These are phyloP conservation scores for Claviceps spartinae DNA, from an alignment of 2,329 filamentous ascomycete genomes.

Conservation along the genomic window DNA sequence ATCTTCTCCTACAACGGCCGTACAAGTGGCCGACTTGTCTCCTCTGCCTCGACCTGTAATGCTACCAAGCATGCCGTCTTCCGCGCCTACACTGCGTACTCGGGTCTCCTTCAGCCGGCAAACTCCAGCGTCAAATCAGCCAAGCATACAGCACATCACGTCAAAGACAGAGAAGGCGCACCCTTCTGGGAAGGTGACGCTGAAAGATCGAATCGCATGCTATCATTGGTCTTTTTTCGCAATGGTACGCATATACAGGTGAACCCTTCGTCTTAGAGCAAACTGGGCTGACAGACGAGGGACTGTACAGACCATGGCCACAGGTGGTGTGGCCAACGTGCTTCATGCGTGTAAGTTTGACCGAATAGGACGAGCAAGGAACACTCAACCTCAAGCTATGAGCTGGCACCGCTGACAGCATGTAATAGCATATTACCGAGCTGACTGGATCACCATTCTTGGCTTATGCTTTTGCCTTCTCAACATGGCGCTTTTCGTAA, in stretches of 20 bases:
- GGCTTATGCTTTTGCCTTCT: constrained; percentile 48
- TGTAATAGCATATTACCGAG: constrained; percentile 11
- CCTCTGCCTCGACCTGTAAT: background rate
- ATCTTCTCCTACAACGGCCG: constrained; percentile 6
- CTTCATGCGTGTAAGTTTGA: constrained; percentile 21
- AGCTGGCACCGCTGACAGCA: background rate
- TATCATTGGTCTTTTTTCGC: constrained; percentile 69
- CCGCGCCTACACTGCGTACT: background rate
- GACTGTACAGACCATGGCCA: constrained; percentile 28
- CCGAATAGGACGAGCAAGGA: background rate
- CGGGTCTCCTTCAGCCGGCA: background rate
- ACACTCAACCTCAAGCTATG: background rate
- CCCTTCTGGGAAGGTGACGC: constrained; percentile 21
- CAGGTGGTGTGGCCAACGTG: constrained; percentile 43
- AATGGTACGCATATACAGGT: constrained; percentile 15
- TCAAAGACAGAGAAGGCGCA: constrained; percentile 16
- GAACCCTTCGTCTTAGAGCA: background rate
- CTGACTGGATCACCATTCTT: constrained; percentile 42
- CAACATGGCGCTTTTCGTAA: constrained; percentile 48
- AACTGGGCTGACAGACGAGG: background rate
- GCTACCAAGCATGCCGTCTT: background rate
- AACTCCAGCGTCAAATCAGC: constrained; percentile 1
- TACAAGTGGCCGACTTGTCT: background rate
- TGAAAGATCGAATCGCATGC: constrained; percentile 38
- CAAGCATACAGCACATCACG: constrained; percentile 22